Evolutionary conservation across 768 basidiomycete genomes (phyloP).

Genomic region (Mycena albidolilacea): DNA sequence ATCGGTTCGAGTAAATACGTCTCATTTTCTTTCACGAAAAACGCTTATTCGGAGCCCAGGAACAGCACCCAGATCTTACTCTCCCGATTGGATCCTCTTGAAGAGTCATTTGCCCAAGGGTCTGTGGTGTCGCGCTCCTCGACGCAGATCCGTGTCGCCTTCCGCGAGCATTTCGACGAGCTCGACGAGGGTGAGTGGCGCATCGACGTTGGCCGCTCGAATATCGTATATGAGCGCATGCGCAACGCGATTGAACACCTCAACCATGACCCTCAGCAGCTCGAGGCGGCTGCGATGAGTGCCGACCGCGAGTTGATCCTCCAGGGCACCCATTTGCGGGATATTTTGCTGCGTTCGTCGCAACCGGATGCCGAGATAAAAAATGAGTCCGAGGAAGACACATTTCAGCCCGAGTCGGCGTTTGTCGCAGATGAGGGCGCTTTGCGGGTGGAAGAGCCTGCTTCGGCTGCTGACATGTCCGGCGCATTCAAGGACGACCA

Average conservation of each 20-base stretch:
- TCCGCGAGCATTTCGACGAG: conserved; percentile 60
- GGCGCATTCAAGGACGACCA: conserved; percentile 81
- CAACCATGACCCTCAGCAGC: conserved; percentile 63
- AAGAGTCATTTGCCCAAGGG: conserved; percentile 68
- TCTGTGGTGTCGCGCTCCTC: conserved; percentile 65
- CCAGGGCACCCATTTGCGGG: conserved; percentile 81
- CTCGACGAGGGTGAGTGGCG: conserved; percentile 70
- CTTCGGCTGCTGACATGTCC: conserved; percentile 34
- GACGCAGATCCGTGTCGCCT: conserved; percentile 71
- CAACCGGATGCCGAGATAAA: conserved; percentile 46
- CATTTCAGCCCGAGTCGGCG: neutral
- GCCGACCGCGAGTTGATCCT: conserved; percentile 67
- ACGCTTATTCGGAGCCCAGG: conserved; percentile 53
- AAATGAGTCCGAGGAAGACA: neutral
- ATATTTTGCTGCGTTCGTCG: conserved; percentile 78
- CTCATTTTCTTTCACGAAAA: conserved; percentile 10
- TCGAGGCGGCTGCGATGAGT: conserved; percentile 51
- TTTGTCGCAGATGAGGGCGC: conserved; percentile 9
- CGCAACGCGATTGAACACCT: conserved; percentile 73
- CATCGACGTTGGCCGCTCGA: conserved; percentile 79
- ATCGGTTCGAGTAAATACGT: conserved; percentile 77
- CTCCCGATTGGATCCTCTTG: conserved; percentile 73
- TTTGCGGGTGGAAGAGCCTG: conserved; percentile 20
- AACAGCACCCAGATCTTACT: conserved; percentile 80
- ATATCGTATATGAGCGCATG: conserved; percentile 80